Evolutionary conservation across 495 filamentous ascomycete species (phyloP).

Genomic region (Penicillium canescens): DNA sequence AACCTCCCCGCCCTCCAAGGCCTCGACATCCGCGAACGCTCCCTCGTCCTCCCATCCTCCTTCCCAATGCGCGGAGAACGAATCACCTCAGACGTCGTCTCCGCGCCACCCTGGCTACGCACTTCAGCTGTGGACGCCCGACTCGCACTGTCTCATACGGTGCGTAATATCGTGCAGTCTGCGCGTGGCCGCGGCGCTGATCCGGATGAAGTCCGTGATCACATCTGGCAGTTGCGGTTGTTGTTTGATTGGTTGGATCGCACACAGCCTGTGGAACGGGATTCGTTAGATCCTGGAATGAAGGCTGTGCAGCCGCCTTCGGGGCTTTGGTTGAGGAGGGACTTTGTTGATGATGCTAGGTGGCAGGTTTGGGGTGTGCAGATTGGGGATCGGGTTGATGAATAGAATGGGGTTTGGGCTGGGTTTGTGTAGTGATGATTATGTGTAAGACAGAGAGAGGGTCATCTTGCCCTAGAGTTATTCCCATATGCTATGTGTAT

Average conservation of each 20-base stretch:
- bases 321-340: constrained; percentile 42
- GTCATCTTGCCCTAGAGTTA: neutral
- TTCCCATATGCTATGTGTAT: neutral
- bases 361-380: constrained; percentile 57
- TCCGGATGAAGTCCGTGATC: constrained; percentile 53
- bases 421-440: neutral
- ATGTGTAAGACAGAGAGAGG: neutral
- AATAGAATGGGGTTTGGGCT: constrained; percentile 26
- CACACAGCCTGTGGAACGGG: constrained; percentile 31
- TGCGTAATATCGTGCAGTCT: constrained; percentile 55
- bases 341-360: constrained; percentile 44
- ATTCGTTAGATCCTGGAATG: neutral
- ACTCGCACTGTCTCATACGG: constrained; percentile 65
- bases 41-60: constrained; percentile 67
- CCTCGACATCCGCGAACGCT: constrained; percentile 75
- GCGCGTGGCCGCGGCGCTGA: constrained; percentile 36
- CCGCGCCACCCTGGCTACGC: constrained; percentile 43
- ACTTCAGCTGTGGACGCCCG: constrained; percentile 76
- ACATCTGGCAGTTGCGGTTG: constrained; percentile 70
- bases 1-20: constrained; percentile 58
- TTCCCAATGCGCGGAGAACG: constrained; percentile 29
- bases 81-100: constrained; percentile 37
- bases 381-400: constrained; percentile 60
- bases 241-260: constrained; percentile 81
- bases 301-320: constrained; percentile 4